Evolutionary conservation across 2,329 filamentous ascomycete genomes (phyloP), one percentile per base, ranked within the genome.

Genomic region (Calonectria pauciramosa): DNA sequence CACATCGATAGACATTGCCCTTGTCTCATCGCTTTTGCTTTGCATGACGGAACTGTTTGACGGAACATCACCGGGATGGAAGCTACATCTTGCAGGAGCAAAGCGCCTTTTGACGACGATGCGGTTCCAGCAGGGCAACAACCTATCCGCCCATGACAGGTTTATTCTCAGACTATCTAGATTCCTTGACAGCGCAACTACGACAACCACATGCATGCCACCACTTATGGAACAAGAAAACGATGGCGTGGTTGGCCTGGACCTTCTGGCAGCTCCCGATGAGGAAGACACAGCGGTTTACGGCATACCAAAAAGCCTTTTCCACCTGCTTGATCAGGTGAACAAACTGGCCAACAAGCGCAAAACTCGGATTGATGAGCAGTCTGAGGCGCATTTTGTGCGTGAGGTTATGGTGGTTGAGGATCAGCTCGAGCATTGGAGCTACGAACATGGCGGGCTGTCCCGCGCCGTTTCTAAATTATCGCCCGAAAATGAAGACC

Each of bases 11-110:
- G 82, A 83, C 51, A 83, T 86, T 66, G 84, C 86, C 13, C 85
- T 86, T 26, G 82, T 84, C 3, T 83, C 84, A 20, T 84, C 86
- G n/a, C 80, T 87, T 18, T 69, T 87, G 13, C 82, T 87, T 0
- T 87, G 85, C 71, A 84, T 87, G 80, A 86, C 86, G 6, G 86
- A 87, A 71, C 76, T 87, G 11, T 87, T 86, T 28, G 86, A 87
- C 69, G 85, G 86, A 49, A 84, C 85, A 2, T 86, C 85, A 20
- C 80, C 83, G 41, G 83, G 84, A 2, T 87, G 86, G 86, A 85
- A 86, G 78, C 82, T 86, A 68, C 86, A 87, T 71, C 81, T 87
- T 23, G 84, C 86, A 68, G 86, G 85, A 6, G 86, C 86, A n/a
- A 85, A 86, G 72, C 79, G 84, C 3, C 80, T 87, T 5, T 76